Base-by-base conservation (phyloP, 1,139 yeast genomes). In the Williopsis jadinii region DNA sequence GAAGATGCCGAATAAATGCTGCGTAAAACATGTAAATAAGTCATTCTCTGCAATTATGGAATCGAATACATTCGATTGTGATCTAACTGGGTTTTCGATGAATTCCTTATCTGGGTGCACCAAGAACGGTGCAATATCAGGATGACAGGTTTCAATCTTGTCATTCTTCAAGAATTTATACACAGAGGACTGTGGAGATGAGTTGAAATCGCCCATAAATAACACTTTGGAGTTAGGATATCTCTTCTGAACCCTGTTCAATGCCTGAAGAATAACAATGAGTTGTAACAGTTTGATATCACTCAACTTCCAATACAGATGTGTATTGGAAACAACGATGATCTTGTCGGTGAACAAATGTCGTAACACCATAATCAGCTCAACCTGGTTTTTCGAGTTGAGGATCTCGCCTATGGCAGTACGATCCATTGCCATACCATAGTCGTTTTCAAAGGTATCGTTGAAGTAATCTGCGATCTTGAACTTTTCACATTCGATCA, bases 231-330 rank as follows among this genome's bases (percentile, higher is more conserved):
- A 28, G 45, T 57, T 35, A 47, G 53, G 40, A 60, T 59, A 42
- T 56, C 55, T 43, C 50, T 46, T 8, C 51, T 53, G 37, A 49
- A 49, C 41, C 50, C 56, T 43, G 52, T 56, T 58, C 68, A 66
- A 19, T 68, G 62, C 38, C 70, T 60, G 58, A 54, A 75, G 61
- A 11, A 77, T 58, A 11, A 74, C 58, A 54, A 73, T 68, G n/a
- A 75, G 66, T 52, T 77, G 84, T 36, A 75, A 53, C 11, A 76
- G 59, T 50, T 75, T 77, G 19, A 77, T 79, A 48, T 76, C 80
- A 43, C 71, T 70, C 44, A 62, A 70, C 46, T 71, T 68, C 84
- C 84, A 77, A 53, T 77, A 77, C n/a, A 77, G 59, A 55, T 77
- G 84, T 1, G 83, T 77, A 47, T 76, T 77, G 12, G 77, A 61